Conservation (phyloP, 2,329 filamentous ascomycete genomes). For the Venturia asperata region DNA sequence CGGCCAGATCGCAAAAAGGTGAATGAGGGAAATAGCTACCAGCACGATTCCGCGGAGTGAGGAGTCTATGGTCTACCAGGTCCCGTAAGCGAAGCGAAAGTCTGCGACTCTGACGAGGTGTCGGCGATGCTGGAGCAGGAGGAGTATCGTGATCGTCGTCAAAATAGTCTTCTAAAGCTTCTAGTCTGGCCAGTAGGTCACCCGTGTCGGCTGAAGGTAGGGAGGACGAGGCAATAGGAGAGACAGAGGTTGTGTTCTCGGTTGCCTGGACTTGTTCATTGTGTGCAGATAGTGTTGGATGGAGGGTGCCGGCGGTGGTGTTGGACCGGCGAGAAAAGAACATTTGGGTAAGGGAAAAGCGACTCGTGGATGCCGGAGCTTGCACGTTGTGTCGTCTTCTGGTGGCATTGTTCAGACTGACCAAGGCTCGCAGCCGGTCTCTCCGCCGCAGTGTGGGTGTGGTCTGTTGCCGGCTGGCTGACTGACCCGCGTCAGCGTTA, state of each 20-base stretch:
- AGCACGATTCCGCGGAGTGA: constrained; percentile 2
- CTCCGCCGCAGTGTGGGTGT: background rate
- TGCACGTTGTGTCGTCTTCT: background rate
- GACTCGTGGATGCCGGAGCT: background rate
- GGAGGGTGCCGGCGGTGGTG: background rate
- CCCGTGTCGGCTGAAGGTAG: constrained; percentile 1
- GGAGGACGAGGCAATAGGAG: background rate
- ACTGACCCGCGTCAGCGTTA: background rate
- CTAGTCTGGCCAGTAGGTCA: constrained; percentile 9
- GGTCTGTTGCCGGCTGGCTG: background rate
- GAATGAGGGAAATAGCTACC: constrained; percentile 8
- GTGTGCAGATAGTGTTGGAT: background rate
- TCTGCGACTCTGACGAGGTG: background rate
- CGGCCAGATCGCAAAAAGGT: background rate
- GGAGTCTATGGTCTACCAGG: background rate
- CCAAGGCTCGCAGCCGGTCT: constrained; percentile 3
- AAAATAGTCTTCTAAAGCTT: constrained; percentile 5
- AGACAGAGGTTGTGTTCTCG: background rate
- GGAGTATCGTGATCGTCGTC: constrained; percentile 4
- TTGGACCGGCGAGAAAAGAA: constrained; percentile 3
- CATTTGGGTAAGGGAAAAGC: background rate
- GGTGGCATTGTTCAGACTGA: background rate
- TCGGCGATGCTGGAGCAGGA: constrained; percentile 3
- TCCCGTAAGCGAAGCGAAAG: constrained; percentile 12
- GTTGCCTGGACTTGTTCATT: background rate